Base-by-base conservation (phyloP, 129 eudicot species). In the Chrysanthemum seticuspe region DNA sequence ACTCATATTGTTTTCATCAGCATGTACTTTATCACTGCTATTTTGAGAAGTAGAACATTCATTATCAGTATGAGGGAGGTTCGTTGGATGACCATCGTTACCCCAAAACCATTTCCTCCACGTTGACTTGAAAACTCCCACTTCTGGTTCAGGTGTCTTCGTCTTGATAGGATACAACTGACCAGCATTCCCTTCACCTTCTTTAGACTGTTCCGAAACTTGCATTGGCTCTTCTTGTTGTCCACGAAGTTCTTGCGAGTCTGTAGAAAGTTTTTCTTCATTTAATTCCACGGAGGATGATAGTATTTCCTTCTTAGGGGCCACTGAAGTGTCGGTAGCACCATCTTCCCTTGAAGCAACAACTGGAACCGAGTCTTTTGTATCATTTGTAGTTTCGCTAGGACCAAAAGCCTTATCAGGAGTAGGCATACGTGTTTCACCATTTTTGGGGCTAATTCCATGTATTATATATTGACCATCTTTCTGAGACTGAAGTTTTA, bases 81-180 rank as follows among this genome's bases (percentile, higher is more conserved):
- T 80, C 18, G 62, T 58, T 60, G 45, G 65, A 40, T 67, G 51
- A 65, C 51, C 80, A 45, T 73, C 81, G 14, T 83, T 74, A 73
- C 75, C 79, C 29, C 76, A 16, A 80, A 82, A 80, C 96, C 84
- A 78, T 72, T 71, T 80, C 69, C 69, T 77, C 90, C 88, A 84
- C 13, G 79, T 62, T 57, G 70, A 82, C 79, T 50, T 86, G 45
- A 84, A 79, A 68, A 77, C 47, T 13, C 90, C 96, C 65, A 49
- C 68, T 70, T 76, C 76, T 69, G 86, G 58, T 65, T 4, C 29
- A 14, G 86, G 73, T 51, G 34, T 23, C 47, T 68, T 68, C 25
- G 69, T 81, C 71, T 76, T 73, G 10, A 58, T 47, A 3, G 83
- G 79, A 13, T 13, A 25, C 67, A 63, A 4, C 52, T 67, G 73